Percentiles rank a stretch among this genome's conserved stretches.
These are phyloP conservation scores for Capsicum pubescens DNA, from an alignment of 257 asterid species.

Conservation along the genomic window DNA sequence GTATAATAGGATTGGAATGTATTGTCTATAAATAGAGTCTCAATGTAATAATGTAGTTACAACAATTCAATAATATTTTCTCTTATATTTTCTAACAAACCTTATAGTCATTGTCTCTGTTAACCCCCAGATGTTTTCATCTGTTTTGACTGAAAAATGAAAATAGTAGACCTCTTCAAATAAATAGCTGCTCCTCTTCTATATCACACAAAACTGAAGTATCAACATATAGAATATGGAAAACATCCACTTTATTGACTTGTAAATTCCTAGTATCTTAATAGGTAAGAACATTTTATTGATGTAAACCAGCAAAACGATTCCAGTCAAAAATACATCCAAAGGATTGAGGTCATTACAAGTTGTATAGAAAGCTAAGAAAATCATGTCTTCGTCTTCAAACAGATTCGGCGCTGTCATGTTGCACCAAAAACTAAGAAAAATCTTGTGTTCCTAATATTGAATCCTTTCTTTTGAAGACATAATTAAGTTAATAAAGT, in stretches of 20 bases:
- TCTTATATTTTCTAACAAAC: too few species aligned
- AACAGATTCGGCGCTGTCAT: background rate
- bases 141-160: background rate
- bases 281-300: background rate
- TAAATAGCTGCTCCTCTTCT: background rate
- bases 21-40: too few species aligned
- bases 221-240: background rate
- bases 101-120: background rate
- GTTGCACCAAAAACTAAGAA: background rate
- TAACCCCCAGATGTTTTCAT: background rate
- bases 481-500: too few species aligned
- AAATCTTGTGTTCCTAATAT: background rate
- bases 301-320: background rate
- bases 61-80: too few species aligned
- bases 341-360: background rate
- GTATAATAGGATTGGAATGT: too few species aligned
- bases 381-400: constrained; percentile 7
- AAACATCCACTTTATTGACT: background rate
- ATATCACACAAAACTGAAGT: background rate
- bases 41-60: too few species aligned
- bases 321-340: background rate
- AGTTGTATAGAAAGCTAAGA: background rate
- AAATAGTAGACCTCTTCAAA: background rate
- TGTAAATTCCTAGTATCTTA: background rate
- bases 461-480: background rate